These are phyloP conservation scores for Ambrosiella xylebori DNA, from an alignment of 2,329 filamentous ascomycete species.

Conservation along the genomic window DNA sequence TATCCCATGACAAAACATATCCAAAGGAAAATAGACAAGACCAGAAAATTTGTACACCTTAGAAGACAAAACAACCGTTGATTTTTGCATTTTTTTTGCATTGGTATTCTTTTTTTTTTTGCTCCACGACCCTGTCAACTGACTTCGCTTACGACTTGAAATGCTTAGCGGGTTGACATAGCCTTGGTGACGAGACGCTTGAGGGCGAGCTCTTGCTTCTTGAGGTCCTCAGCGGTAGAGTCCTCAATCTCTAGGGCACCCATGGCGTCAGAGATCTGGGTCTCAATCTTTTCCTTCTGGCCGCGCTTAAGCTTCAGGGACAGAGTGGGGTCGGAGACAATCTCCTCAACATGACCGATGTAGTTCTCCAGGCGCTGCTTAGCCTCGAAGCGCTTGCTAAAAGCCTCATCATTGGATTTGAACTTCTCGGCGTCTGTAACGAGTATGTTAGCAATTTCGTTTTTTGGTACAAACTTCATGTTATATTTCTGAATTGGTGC, in stretches of 20 bases:
- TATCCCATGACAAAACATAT: conserved; percentile 18
- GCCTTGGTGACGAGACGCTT: conserved; percentile 98
- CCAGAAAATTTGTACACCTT: conserved; percentile 5
- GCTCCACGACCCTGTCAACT: conserved; percentile 11
- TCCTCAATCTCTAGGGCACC: conserved; percentile 92
- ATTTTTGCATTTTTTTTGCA: conserved; percentile 8
- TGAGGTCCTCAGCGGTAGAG: conserved; percentile 77
- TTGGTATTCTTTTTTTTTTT: conserved; percentile 7
- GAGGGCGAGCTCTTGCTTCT: conserved; percentile 98
- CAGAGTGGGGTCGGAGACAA: conserved; percentile 88
- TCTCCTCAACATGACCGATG: conserved; percentile 97
- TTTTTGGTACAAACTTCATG: background rate
- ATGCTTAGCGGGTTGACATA: conserved; percentile 69
- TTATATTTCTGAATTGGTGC: conserved; percentile 15
- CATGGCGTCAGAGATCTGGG: conserved; percentile 93
- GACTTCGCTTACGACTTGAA: background rate
- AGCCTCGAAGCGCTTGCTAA: conserved; percentile 98
- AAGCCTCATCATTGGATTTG: conserved; percentile 94
- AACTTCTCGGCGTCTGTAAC: conserved; percentile 76
- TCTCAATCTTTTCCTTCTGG: conserved; percentile 99
- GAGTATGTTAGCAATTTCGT: conserved; percentile 8
- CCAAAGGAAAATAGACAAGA: conserved; percentile 14
- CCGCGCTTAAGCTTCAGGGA: conserved; percentile 96
- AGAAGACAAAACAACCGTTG: conserved; percentile 7
- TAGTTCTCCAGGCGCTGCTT: conserved; percentile 99